phyloP scores from a whole-genome alignment of 768 basidiomycete species.

The Rhizopogon salebrosus region DNA sequence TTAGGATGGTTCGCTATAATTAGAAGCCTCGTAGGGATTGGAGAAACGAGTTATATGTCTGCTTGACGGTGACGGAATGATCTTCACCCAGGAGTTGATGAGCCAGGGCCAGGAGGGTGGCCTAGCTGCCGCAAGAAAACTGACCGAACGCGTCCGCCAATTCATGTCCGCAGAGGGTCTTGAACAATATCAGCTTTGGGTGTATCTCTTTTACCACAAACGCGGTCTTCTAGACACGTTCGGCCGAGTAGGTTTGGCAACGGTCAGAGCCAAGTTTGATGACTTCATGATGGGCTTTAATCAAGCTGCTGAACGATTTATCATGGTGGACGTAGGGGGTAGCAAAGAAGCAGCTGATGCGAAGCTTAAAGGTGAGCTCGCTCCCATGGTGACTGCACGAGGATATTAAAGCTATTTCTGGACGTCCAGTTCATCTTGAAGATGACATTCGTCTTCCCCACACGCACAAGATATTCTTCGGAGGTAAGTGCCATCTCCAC shows the following conservation, averaged over 20 bases:
- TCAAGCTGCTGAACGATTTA: constrained; percentile 60
- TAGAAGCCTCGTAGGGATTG: constrained; percentile 14
- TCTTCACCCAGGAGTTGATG: constrained; percentile 52
- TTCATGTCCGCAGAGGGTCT: constrained; percentile 15
- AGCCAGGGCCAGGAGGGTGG: constrained; percentile 54
- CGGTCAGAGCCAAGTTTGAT: constrained; percentile 42
- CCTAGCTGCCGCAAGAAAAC: constrained; percentile 44
- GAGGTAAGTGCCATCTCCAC: constrained; percentile 35
- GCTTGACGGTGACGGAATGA: constrained; percentile 61
- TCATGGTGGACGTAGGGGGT: constrained; percentile 65
- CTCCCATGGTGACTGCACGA: not conserved
- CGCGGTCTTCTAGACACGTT: constrained; percentile 53
- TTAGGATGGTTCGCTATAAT: not conserved
- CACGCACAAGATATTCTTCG: constrained; percentile 63
- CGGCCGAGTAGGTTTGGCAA: constrained; percentile 27
- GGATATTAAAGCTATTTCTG: not conserved
- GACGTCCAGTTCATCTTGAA: constrained; percentile 32
- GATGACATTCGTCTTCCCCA: constrained; percentile 48
- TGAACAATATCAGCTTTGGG: constrained; percentile 46
- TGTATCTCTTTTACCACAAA: constrained; percentile 61
- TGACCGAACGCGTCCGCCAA: constrained; percentile 30
- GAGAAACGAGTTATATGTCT: constrained; percentile 39
- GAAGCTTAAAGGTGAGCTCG: constrained; percentile 60
- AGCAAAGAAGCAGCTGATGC: constrained; percentile 73
- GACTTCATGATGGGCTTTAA: constrained; percentile 69